Conservation (phyloP, 805 yeast species). For the Kazachstania psychrophila region DNA sequence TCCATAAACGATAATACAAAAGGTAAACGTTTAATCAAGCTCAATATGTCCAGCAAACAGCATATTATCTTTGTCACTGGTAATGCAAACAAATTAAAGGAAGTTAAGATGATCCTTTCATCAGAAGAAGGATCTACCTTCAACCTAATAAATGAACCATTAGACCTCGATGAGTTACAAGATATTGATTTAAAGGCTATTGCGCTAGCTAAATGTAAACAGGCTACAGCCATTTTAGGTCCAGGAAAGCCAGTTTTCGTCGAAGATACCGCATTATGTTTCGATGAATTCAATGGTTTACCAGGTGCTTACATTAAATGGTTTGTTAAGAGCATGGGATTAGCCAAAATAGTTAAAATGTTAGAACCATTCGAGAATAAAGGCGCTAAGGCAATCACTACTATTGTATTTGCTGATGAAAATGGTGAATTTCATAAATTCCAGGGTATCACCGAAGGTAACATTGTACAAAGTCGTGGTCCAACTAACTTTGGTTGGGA, state of each 20-base stretch:
- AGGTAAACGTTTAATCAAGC: too few relatives aligned
- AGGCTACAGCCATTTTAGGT: constrained; percentile 53
- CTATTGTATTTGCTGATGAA: constrained; percentile 84
- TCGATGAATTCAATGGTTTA: constrained; percentile 66
- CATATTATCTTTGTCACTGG: constrained; percentile 74
- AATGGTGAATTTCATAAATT: constrained; percentile 73
- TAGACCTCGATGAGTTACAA: constrained; percentile 87
- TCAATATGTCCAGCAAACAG: neutral
- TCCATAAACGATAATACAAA: too few relatives aligned
- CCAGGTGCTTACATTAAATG: constrained; percentile 97
- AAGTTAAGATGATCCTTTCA: constrained; percentile 63
- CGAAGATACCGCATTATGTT: constrained; percentile 89
- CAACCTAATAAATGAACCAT: constrained; percentile 46
- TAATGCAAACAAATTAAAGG: constrained; percentile 77
- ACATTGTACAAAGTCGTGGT: constrained; percentile 70
- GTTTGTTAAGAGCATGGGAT: constrained; percentile 73
- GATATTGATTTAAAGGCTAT: constrained; percentile 74
- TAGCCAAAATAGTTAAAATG: constrained; percentile 68
- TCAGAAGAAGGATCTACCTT: constrained; percentile 12
- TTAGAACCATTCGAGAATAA: constrained; percentile 75
- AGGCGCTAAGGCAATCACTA: constrained; percentile 79
- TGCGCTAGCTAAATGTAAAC: constrained; percentile 63
- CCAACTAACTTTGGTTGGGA: constrained; percentile 91
- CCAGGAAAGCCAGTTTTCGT: constrained; percentile 74
- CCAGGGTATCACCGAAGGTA: constrained; percentile 78